phyloP scores from a whole-genome alignment of 2,329 filamentous ascomycete species.

The Epichloe gansuensis region DNA sequence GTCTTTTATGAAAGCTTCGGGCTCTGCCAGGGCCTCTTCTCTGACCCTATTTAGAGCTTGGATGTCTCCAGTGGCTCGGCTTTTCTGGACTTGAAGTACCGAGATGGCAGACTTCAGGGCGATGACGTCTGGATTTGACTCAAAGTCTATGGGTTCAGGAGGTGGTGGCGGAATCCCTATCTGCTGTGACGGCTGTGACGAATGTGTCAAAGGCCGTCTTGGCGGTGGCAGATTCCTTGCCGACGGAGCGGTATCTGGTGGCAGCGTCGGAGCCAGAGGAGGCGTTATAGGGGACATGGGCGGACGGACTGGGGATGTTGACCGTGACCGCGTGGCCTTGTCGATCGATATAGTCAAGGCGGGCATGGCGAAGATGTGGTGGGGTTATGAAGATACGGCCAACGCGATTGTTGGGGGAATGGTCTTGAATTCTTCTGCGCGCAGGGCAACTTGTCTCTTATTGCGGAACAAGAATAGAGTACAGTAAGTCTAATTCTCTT shows the following conservation, averaged over 20 bases:
- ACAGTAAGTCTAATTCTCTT: too few species aligned
- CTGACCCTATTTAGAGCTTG: slow-evolving; percentile 57
- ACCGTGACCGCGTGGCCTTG: slow-evolving; percentile 19
- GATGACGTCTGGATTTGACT: slow-evolving; percentile 71
- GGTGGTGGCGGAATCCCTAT: slow-evolving; percentile 32
- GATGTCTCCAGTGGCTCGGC: slow-evolving; percentile 66
- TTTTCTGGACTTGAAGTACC: slow-evolving; percentile 74
- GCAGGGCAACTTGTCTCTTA: too few species aligned
- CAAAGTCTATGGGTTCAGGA: slow-evolving; percentile 43
- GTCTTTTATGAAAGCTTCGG: slow-evolving; percentile 59
- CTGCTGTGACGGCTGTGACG: slow-evolving; percentile 25
- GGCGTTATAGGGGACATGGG: slow-evolving; percentile 45
- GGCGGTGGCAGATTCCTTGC: slow-evolving; percentile 10
- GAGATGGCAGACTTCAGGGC: slow-evolving; percentile 77
- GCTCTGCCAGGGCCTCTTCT: slow-evolving; percentile 55
- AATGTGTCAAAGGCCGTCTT: slow-evolving; percentile 32
- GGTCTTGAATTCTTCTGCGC: neutral
- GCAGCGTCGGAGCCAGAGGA: slow-evolving; percentile 27
- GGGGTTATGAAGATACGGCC: neutral
- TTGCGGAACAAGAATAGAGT: too few species aligned
- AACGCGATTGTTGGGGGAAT: neutral
- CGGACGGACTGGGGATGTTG: slow-evolving; percentile 35
- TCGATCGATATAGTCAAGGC: slow-evolving; percentile 21
- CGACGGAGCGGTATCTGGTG: slow-evolving; percentile 12
- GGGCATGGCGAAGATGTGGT: slow-evolving; percentile 14